Evolutionary conservation across 495 filamentous ascomycete genomes (phyloP).

Genomic region (Hypoxylon lenormandii): DNA sequence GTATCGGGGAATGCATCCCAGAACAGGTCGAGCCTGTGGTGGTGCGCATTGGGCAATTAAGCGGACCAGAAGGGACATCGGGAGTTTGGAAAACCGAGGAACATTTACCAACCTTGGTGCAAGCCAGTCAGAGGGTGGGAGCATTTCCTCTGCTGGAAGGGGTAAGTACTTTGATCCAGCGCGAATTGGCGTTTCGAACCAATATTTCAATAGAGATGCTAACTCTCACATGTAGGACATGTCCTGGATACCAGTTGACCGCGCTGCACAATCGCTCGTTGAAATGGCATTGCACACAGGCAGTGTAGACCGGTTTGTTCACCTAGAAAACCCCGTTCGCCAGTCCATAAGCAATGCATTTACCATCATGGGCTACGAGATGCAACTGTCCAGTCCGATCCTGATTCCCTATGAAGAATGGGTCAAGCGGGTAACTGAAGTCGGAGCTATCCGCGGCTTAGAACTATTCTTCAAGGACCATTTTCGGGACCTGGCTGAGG

Average conservation of each 20-base stretch:
- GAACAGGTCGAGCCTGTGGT: conserved; percentile 42
- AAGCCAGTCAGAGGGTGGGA: conserved; percentile 51
- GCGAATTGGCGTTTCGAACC: neutral
- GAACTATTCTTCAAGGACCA: conserved; percentile 48
- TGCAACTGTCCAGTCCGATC: conserved; percentile 35
- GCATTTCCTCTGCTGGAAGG: conserved; percentile 54
- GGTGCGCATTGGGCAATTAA: conserved; percentile 52
- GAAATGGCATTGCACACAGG: conserved; percentile 50
- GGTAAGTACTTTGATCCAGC: conserved; percentile 42
- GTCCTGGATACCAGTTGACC: conserved; percentile 58
- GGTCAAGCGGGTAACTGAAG: conserved; percentile 44
- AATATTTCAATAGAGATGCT: neutral
- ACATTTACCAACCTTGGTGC: conserved; percentile 57
- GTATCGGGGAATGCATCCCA: neutral
- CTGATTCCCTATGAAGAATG: conserved; percentile 51
- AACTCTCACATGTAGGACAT: conserved; percentile 25
- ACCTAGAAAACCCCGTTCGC: conserved; percentile 57
- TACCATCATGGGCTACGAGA: conserved; percentile 41
- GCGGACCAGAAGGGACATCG: conserved; percentile 45
- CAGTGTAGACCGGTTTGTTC: conserved; percentile 45
- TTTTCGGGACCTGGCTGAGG: conserved; percentile 44
- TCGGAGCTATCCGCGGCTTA: conserved; percentile 41
- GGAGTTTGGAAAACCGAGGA: conserved; percentile 51
- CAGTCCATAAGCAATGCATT: conserved; percentile 53
- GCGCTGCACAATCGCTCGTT: conserved; percentile 46